These are phyloP conservation scores for Gossypium rotundifolium DNA, from an alignment of 345 rosid species.

Conservation along the genomic window DNA sequence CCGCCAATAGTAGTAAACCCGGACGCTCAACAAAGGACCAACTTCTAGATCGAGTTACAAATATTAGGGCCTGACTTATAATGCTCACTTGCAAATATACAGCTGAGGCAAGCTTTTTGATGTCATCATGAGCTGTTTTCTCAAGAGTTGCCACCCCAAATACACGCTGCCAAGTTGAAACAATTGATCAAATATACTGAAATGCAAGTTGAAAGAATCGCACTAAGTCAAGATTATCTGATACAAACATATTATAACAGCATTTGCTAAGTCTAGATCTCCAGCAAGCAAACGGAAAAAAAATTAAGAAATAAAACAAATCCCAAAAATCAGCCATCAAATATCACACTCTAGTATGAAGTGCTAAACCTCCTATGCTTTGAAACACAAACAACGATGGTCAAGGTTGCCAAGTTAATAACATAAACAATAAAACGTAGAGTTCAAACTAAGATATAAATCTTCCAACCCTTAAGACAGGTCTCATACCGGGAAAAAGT, in stretches of 20 bases:
- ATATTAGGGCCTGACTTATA: conserved; percentile 93
- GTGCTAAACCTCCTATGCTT: not conserved
- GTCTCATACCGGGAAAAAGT: conserved; percentile 80
- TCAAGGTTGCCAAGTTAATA: not conserved
- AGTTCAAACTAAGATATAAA: not conserved
- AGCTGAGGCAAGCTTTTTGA: conserved; percentile 92
- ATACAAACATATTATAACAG: not conserved
- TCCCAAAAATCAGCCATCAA: not conserved
- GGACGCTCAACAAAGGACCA: conserved; percentile 98
- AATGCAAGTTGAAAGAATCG: not conserved
- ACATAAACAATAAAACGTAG: not conserved
- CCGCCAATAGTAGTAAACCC: conserved; percentile 62
- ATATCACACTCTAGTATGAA: not conserved
- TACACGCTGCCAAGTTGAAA: conserved; percentile 41
- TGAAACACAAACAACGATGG: not conserved
- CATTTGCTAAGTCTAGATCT: not conserved
- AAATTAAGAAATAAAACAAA: not conserved
- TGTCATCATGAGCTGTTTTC: conserved; percentile 86
- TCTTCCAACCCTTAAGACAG: not conserved
- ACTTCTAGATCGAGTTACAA: conserved; percentile 90
- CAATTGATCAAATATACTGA: conserved; percentile 9
- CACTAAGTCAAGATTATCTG: not conserved
- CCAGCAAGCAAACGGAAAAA: not conserved
- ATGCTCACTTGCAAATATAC: conserved; percentile 95
- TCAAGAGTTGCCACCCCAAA: conserved; percentile 86